Evolutionary conservation across 768 basidiomycete species (phyloP).

Genomic region (Calocera viscosa): DNA sequence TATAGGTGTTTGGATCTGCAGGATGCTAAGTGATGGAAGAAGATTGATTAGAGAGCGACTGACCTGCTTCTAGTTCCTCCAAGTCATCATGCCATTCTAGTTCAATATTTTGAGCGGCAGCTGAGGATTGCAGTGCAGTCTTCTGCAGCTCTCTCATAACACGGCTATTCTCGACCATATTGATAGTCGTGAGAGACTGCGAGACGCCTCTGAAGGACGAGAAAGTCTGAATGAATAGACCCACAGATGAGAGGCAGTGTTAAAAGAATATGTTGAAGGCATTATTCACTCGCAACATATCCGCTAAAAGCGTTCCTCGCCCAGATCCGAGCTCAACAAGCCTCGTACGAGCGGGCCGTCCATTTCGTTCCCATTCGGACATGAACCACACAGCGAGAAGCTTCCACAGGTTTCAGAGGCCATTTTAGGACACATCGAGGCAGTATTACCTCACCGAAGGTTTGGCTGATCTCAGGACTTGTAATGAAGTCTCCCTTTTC

Average conservation of each 20-base stretch:
- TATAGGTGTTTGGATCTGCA: slow-evolving; percentile 39
- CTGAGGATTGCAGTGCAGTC: slow-evolving; percentile 31
- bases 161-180: slow-evolving; percentile 71
- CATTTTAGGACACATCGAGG: slow-evolving; percentile 18
- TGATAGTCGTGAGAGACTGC: slow-evolving; percentile 36
- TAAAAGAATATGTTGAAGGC: background rate
- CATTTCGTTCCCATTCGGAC: slow-evolving; percentile 54
- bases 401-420: slow-evolving; percentile 30
- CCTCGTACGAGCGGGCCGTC: slow-evolving; percentile 40
- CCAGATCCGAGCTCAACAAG: slow-evolving; percentile 91
- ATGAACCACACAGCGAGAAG: slow-evolving; percentile 78
- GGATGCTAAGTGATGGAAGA: background rate
- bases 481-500: slow-evolving; percentile 85
- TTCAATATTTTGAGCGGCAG: slow-evolving; percentile 24
- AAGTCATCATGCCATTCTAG: slow-evolving; percentile 64
- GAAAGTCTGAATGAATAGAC: slow-evolving; percentile 19
- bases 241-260: background rate
- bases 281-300: slow-evolving; percentile 63
- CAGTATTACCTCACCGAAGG: slow-evolving; percentile 80
- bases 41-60: slow-evolving; percentile 11
- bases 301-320: slow-evolving; percentile 79
- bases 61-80: slow-evolving; percentile 45
- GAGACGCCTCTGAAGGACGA: slow-evolving; percentile 19
- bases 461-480: slow-evolving; percentile 89
- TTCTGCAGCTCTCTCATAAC: slow-evolving; percentile 55